Conservation (phyloP, 1,284 basidiomycete species). For the Melampsora americana region DNA sequence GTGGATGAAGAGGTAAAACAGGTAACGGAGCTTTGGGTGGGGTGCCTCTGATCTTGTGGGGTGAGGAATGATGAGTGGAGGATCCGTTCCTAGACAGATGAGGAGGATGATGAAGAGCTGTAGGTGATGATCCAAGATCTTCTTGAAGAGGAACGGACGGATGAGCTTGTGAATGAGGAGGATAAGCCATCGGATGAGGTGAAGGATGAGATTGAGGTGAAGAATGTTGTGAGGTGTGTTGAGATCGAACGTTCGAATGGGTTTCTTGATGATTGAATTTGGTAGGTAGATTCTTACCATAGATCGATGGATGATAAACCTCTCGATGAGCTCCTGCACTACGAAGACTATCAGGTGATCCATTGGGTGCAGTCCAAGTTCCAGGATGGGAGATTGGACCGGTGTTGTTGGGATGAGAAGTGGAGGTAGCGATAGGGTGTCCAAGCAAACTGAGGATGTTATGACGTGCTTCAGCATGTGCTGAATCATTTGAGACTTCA, state of each 20-base stretch:
- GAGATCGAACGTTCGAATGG: not conserved
- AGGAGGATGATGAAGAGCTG: not conserved
- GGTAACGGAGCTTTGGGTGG: not conserved
- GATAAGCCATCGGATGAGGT: not conserved
- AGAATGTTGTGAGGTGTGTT: constrained; percentile 14
- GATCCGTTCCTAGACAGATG: not conserved
- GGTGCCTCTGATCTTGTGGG: no score
- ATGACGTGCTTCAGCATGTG: constrained; percentile 33
- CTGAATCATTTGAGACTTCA: not conserved
- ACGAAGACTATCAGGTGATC: not conserved
- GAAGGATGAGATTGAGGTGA: not conserved
- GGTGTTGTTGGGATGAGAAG: not conserved
- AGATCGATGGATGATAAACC: not conserved
- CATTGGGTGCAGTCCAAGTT: not conserved
- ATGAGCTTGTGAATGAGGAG: constrained; percentile 9
- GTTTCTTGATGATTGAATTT: not conserved
- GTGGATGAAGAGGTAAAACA: not conserved
- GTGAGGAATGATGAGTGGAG: not conserved
- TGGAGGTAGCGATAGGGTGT: constrained; percentile 10
- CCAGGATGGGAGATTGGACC: not conserved
- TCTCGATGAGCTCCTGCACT: not conserved
- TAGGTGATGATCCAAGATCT: not conserved
- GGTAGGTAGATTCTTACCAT: not conserved
- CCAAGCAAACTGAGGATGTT: constrained; percentile 31
- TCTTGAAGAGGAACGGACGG: no score